phyloP scores from a whole-genome alignment of 805 yeast genomes.

The Saturnispora kantuleensis region DNA sequence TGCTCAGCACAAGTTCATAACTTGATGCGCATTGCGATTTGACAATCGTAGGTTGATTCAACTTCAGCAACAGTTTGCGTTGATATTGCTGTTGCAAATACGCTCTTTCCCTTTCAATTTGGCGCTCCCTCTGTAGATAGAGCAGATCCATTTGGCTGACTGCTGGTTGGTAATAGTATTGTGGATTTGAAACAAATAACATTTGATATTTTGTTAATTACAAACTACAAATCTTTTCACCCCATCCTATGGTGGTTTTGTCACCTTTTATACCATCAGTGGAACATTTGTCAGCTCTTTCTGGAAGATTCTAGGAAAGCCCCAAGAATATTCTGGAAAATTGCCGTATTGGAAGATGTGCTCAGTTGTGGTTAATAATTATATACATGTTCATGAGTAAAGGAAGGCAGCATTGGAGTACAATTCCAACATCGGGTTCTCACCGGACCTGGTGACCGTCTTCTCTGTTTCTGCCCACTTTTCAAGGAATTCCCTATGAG shows the following conservation, averaged over 20 bases:
- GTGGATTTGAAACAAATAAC: conserved; percentile 17
- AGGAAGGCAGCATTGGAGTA: conserved; percentile 68
- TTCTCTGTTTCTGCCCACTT: conserved; percentile 62
- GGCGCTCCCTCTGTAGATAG: not conserved
- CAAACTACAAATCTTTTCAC: no score
- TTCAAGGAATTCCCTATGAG: conserved; percentile 56
- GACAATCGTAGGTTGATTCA: conserved; percentile 10
- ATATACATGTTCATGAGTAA: conserved; percentile 26
- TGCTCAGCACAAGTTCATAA: conserved; percentile 19
- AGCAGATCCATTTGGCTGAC: not conserved
- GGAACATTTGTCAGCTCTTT: no score
- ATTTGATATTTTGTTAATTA: conserved; percentile 5
- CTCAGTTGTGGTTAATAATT: not conserved
- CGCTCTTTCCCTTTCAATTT: not conserved
- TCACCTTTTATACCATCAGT: not conserved
- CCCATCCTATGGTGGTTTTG: not conserved
- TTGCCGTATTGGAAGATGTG: not conserved
- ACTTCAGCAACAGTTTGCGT: conserved; percentile 3
- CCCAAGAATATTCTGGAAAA: conserved; percentile 7
- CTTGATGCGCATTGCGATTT: conserved; percentile 15
- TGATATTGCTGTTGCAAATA: conserved; percentile 9
- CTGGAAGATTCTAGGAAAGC: conserved; percentile 1
- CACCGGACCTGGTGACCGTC: conserved; percentile 67
- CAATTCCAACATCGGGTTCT: conserved; percentile 73
- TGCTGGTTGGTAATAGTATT: conserved; percentile 1